Percentiles rank a stretch among this genome's conserved stretches.
Conservation (phyloP, 2,329 filamentous ascomycete species). For the Neophaeococcomyces mojaviensis region DNA sequence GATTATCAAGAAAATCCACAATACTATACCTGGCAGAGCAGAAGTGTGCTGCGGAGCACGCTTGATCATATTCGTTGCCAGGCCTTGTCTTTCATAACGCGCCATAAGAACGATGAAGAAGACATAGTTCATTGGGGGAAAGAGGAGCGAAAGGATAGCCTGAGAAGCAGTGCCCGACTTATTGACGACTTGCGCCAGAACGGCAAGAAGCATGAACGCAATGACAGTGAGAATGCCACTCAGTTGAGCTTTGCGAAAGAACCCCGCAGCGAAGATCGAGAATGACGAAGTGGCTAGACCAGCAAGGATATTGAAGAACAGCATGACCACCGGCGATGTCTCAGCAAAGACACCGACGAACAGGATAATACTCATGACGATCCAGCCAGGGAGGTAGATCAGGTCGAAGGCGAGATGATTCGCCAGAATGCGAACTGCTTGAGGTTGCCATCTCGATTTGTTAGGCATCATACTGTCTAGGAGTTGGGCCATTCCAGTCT, state of each 20-base stretch:
- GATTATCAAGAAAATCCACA: conserved; percentile 69
- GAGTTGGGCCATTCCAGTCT: conserved; percentile 78
- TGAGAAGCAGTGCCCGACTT: conserved; percentile 57
- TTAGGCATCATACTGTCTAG: conserved; percentile 90
- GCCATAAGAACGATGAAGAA: conserved; percentile 71
- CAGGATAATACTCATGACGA: conserved; percentile 63
- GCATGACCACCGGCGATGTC: conserved; percentile 57
- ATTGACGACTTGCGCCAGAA: conserved; percentile 69
- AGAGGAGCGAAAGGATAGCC: conserved; percentile 64
- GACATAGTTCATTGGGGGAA: conserved; percentile 81
- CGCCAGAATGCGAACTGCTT: conserved; percentile 67
- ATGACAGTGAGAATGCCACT: conserved; percentile 76
- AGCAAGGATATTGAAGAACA: conserved; percentile 67
- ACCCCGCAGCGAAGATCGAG: conserved; percentile 70
- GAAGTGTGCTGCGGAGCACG: conserved; percentile 60
- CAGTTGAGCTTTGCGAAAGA: conserved; percentile 82
- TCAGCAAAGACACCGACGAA: conserved; percentile 56
- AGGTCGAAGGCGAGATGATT: conserved; percentile 74
- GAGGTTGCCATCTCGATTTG: conserved; percentile 63
- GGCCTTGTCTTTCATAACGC: conserved; percentile 60
- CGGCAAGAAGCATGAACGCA: conserved; percentile 64
- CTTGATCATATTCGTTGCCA: conserved; percentile 54
- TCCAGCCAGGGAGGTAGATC: conserved; percentile 75
- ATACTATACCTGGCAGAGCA: conserved; percentile 61
- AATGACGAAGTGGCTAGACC: conserved; percentile 72